These are phyloP conservation scores for Biancaea sappan DNA, from an alignment of 306 rosid genomes.

Conservation along the genomic window DNA sequence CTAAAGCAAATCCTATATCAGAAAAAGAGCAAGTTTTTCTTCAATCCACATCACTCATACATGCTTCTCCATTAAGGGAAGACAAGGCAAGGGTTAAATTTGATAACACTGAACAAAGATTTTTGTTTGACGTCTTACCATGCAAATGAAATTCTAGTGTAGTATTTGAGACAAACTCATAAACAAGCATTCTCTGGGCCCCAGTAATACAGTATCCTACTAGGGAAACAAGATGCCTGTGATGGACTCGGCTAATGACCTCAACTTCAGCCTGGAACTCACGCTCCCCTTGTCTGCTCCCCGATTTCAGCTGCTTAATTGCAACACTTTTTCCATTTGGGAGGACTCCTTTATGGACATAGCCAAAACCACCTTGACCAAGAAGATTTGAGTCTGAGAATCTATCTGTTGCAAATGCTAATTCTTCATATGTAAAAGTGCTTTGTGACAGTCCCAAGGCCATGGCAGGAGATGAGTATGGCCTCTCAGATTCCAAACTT, in stretches of 20 bases:
- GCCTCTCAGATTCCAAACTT: slow-evolving; percentile 47
- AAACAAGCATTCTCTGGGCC: slow-evolving; percentile 57
- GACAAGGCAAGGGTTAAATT: background rate
- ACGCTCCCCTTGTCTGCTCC: slow-evolving; percentile 69
- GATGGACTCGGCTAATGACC: slow-evolving; percentile 70
- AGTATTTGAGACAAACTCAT: slow-evolving; percentile 56
- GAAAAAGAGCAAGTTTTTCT: background rate
- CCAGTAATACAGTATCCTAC: slow-evolving; percentile 64
- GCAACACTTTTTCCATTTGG: slow-evolving; percentile 67
- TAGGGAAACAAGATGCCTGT: slow-evolving; percentile 66
- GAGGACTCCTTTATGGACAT: slow-evolving; percentile 69
- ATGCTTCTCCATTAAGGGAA: slow-evolving; percentile 4
- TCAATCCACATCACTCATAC: slow-evolving; percentile 5
- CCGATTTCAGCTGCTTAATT: slow-evolving; percentile 61
- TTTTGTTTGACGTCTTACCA: slow-evolving; percentile 36
- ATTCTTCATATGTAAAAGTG: slow-evolving; percentile 55
- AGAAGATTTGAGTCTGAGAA: slow-evolving; percentile 59
- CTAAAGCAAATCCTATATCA: background rate
- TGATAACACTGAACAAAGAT: background rate
- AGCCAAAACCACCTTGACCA: slow-evolving; percentile 77
- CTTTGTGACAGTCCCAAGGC: slow-evolving; percentile 44
- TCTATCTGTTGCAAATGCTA: slow-evolving; percentile 51
- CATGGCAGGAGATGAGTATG: slow-evolving; percentile 32
- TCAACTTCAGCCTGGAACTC: slow-evolving; percentile 72
- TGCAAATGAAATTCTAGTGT: slow-evolving; percentile 68